Conservation (phyloP, 2,329 filamentous ascomycete species). For the Aspergillus niger region DNA sequence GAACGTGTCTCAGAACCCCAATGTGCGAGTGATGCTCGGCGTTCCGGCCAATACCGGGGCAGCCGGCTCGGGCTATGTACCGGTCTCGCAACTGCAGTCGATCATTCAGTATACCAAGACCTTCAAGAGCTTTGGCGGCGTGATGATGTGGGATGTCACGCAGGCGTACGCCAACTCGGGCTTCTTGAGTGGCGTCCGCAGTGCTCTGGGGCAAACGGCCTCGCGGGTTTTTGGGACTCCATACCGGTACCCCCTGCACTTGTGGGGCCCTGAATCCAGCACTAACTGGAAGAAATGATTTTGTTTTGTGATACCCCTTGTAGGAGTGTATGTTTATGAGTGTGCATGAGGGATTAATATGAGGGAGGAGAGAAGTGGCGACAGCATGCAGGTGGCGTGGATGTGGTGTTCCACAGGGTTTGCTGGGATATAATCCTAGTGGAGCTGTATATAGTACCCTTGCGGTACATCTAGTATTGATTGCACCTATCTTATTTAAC, state of each 20-base stretch:
- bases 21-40: conserved; percentile 64
- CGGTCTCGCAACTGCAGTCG: conserved; percentile 48
- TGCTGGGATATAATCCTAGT: not conserved
- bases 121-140: conserved; percentile 64
- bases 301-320: not conserved
- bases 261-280: not conserved
- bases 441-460: not conserved
- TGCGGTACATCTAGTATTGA: too few relatives aligned
- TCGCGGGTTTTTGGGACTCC: conserved; percentile 9
- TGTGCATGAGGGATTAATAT: not conserved
- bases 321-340: not conserved
- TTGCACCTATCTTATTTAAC: too few relatives aligned
- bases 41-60: conserved; percentile 57
- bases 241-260: conserved; percentile 1
- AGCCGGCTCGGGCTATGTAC: conserved; percentile 60
- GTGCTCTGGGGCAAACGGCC: conserved; percentile 30
- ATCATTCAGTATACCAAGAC: conserved; percentile 58
- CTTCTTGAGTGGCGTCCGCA: conserved; percentile 53
- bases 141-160: conserved; percentile 70
- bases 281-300: not conserved
- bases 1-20: conserved; percentile 57
- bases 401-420: not conserved
- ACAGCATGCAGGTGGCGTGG: too few relatives aligned
- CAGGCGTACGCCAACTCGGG: conserved; percentile 62
- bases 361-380: too few relatives aligned